Percentiles rank a stretch among this genome's conserved stretches.
Conservation (phyloP, 176 grass and related monocot species). For the Carex myosuroides region DNA sequence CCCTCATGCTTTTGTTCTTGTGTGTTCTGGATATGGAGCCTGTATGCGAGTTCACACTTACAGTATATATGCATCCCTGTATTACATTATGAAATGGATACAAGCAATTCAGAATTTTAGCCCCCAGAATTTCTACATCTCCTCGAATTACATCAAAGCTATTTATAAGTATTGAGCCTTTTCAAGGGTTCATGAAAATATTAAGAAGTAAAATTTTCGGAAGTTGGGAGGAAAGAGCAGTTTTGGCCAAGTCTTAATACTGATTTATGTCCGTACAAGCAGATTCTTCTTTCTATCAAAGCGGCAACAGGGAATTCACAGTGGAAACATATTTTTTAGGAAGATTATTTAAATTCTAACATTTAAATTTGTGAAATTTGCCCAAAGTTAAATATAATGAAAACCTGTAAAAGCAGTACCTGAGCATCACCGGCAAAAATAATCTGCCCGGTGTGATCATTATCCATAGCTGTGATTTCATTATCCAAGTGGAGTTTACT, state of each 20-base stretch:
- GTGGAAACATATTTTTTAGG: neutral
- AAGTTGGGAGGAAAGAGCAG: neutral
- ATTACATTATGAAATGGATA: constrained; percentile 6
- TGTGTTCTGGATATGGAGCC: constrained; percentile 77
- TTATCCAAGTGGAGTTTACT: constrained; percentile 90
- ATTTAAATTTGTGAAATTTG: constrained; percentile 18
- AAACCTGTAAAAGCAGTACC: constrained; percentile 27
- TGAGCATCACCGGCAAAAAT: constrained; percentile 87
- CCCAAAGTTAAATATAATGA: constrained; percentile 6
- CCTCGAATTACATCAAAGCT: neutral
- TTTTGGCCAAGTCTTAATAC: neutral
- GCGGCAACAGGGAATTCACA: neutral
- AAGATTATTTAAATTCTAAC: neutral
- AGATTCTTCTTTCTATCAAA: neutral
- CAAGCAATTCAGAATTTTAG: neutral
- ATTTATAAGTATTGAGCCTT: neutral
- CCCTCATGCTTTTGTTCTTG: constrained; percentile 73
- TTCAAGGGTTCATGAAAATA: neutral
- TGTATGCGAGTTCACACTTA: constrained; percentile 78
- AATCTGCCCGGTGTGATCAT: constrained; percentile 90
- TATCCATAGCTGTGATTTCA: constrained; percentile 84
- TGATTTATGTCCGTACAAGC: neutral
- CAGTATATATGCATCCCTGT: constrained; percentile 78
- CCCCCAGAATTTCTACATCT: neutral
- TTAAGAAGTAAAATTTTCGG: neutral